phyloP scores from a whole-genome alignment of 2,329 filamentous ascomycete genomes.

The Rhynchosporium secalis region DNA sequence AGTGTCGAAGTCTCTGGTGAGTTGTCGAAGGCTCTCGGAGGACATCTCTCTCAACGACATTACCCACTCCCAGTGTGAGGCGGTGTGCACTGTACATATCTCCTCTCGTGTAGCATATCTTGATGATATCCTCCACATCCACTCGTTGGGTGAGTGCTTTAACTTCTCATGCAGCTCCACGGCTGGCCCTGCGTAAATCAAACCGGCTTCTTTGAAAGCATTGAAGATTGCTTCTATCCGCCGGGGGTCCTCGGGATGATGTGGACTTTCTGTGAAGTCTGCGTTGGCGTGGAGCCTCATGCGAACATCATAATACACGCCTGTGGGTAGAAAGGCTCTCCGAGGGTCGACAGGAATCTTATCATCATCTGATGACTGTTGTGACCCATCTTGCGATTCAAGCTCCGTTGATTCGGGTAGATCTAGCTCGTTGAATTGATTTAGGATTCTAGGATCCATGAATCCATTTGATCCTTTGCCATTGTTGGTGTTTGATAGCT shows the following conservation, averaged over 20 bases:
- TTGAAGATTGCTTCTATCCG: constrained; percentile 93
- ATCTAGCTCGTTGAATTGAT: constrained; percentile 21
- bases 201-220: constrained; percentile 76
- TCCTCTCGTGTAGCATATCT: constrained; percentile 77
- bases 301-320: constrained; percentile 85
- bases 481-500: constrained; percentile 16
- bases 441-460: constrained; percentile 32
- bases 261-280: constrained; percentile 68
- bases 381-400: constrained; percentile 23
- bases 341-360: constrained; percentile 16
- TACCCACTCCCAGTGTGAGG: constrained; percentile 80
- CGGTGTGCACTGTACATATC: constrained; percentile 75
- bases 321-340: constrained; percentile 56
- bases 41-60: constrained; percentile 54
- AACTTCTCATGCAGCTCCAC: constrained; percentile 54
- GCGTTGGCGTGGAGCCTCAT: constrained; percentile 96
- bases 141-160: constrained; percentile 55
- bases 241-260: constrained; percentile 91
- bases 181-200: constrained; percentile 66
- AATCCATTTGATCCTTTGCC: constrained; percentile 29
- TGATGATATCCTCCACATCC: constrained; percentile 75
- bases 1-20: constrained; percentile 62
- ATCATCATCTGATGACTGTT: constrained; percentile 17
- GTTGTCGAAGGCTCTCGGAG: constrained; percentile 64
- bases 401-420: constrained; percentile 17